Conservation (phyloP, 257 asterid genomes). For the Primulina huaijiensis region DNA sequence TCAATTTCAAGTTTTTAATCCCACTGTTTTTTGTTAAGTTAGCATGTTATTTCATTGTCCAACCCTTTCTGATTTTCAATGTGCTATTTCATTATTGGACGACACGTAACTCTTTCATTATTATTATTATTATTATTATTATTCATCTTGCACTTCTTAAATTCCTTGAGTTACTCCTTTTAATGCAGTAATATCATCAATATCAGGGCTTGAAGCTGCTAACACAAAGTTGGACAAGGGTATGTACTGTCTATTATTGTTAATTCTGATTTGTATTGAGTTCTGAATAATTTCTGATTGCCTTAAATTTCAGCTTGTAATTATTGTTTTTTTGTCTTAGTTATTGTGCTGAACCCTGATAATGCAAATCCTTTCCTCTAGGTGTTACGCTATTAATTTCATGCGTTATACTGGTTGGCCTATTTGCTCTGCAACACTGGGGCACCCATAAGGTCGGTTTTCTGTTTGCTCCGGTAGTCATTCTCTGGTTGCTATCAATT, state of each 20-base stretch:
- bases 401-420: conserved; percentile 78
- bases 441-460: conserved; percentile 91
- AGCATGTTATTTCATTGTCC: conserved; percentile 7
- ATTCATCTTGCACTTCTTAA: not conserved
- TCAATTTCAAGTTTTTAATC: not conserved
- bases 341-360: conserved; percentile 23
- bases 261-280: conserved; percentile 4
- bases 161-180: conserved; percentile 2
- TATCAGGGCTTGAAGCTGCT: conserved; percentile 52
- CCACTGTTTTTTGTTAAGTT: conserved; percentile 8
- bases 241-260: conserved; percentile 28
- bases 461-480: conserved; percentile 87
- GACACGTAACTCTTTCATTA: not conserved
- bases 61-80: conserved; percentile 15
- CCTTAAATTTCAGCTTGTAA: not conserved
- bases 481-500: conserved; percentile 79
- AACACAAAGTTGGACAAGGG: conserved; percentile 35
- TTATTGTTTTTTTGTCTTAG: conserved; percentile 5
- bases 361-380: conserved; percentile 26
- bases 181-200: conserved; percentile 53
- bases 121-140: not conserved
- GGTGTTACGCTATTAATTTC: conserved; percentile 65
- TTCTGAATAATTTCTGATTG: not conserved
- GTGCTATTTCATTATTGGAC: conserved; percentile 4
- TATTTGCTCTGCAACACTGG: conserved; percentile 90